A percentile compares a stretch with the other conserved stretches of the same genome.
phyloP scores from a whole-genome alignment of 345 rosid species.

The Aquilaria yunnanensis region DNA sequence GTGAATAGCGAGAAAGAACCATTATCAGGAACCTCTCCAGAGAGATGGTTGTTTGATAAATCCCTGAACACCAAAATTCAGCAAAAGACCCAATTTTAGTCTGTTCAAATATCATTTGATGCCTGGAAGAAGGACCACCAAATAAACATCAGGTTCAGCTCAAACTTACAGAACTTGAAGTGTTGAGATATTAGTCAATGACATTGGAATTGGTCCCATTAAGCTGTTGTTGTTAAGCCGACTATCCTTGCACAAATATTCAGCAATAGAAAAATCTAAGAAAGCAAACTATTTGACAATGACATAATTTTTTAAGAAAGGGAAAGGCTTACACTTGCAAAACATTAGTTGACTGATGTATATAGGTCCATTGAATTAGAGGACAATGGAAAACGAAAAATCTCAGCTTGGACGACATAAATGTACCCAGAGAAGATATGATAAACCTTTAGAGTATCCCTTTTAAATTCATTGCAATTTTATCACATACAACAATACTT shows the following conservation, averaged over 20 bases:
- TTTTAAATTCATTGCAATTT: not conserved
- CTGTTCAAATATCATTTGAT: no score
- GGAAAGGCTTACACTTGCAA: no score
- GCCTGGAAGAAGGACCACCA: not conserved
- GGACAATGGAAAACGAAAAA: no score
- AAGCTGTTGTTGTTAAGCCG: conserved; percentile 97
- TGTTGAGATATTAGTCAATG: conserved; percentile 78
- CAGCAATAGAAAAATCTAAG: conserved; percentile 5
- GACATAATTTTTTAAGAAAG: no score
- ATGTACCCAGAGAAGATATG: no score
- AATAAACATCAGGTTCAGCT: conserved; percentile 8
- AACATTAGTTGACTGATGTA: no score
- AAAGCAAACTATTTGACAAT: not conserved
- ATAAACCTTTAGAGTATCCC: not conserved
- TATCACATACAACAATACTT: no score
- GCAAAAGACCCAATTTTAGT: not conserved
- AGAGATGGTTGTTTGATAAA: conserved; percentile 79
- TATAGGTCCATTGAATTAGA: no score
- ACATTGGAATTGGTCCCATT: conserved; percentile 78
- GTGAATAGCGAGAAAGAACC: conserved; percentile 95
- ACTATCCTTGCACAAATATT: conserved; percentile 54
- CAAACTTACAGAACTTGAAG: conserved; percentile 87
- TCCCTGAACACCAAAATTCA: conserved; percentile 44
- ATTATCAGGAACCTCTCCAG: conserved; percentile 88
- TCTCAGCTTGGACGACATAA: no score